These are phyloP conservation scores for Xylaria sp. DNA, from an alignment of 2,329 filamentous ascomycete species.

Conservation along the genomic window DNA sequence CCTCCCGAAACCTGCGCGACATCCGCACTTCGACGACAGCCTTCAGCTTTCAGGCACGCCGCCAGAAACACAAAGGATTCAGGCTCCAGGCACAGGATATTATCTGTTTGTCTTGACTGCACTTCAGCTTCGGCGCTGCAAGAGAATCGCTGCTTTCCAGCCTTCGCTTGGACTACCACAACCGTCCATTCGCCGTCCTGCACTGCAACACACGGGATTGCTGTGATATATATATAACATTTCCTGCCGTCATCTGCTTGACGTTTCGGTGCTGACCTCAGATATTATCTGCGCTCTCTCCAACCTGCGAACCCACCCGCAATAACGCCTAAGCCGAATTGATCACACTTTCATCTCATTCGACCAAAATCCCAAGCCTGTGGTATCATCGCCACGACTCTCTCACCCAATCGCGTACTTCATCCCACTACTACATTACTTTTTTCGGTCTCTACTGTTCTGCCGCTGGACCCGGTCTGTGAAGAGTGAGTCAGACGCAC, in stretches of 20 bases:
- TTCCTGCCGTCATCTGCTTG: slow-evolving; percentile 47
- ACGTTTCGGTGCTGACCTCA: slow-evolving; percentile 51
- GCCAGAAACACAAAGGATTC: slow-evolving; percentile 17
- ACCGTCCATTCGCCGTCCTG: slow-evolving; percentile 31
- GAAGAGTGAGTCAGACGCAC: slow-evolving; percentile 52
- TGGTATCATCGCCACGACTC: slow-evolving; percentile 47
- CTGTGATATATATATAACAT: slow-evolving; percentile 46
- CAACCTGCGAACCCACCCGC: slow-evolving; percentile 34
- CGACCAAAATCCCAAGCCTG: slow-evolving; percentile 46
- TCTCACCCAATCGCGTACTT: slow-evolving; percentile 47
- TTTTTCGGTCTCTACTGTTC: slow-evolving; percentile 44
- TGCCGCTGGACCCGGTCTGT: slow-evolving; percentile 46
- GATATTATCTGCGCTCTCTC: slow-evolving; percentile 48
- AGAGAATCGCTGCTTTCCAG: slow-evolving; percentile 37
- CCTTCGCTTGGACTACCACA: slow-evolving; percentile 42
- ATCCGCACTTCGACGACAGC: slow-evolving; percentile 38
- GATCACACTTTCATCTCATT: slow-evolving; percentile 42
- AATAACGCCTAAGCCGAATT: slow-evolving; percentile 39
- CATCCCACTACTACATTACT: slow-evolving; percentile 36
- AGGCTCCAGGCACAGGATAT: slow-evolving; percentile 36
- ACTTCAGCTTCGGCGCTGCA: slow-evolving; percentile 36
- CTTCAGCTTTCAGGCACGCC: slow-evolving; percentile 31
- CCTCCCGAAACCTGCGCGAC: slow-evolving; percentile 49
- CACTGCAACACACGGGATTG: slow-evolving; percentile 40
- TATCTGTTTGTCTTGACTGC: slow-evolving; percentile 47